A percentile compares a stretch with the other conserved stretches of the same genome.
Conservation (phyloP, 2,329 filamentous ascomycete species). For the Orbilia oligospora region DNA sequence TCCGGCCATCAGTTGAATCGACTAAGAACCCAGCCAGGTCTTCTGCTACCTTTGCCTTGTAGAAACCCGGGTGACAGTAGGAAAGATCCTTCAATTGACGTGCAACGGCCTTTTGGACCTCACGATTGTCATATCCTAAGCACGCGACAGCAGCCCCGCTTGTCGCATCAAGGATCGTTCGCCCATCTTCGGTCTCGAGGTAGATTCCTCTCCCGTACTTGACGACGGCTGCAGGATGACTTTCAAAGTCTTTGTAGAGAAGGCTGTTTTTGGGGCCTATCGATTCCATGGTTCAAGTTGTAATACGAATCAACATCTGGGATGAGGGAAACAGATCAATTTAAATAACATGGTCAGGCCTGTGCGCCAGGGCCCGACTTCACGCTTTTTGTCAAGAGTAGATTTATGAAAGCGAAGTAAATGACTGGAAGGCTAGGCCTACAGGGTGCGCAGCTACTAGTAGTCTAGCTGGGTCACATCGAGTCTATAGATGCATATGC, state of each 20-base stretch:
- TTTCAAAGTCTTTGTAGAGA: conserved; percentile 71
- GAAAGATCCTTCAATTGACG: conserved; percentile 71
- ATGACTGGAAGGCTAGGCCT: no score
- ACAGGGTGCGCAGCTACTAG: no score
- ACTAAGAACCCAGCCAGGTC: conserved; percentile 73
- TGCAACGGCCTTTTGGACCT: conserved; percentile 74
- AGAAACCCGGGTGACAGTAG: conserved; percentile 65
- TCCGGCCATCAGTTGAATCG: neutral
- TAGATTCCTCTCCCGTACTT: conserved; percentile 67
- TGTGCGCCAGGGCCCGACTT: no score
- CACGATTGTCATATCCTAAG: conserved; percentile 76
- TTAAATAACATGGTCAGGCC: no score
- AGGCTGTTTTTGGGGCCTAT: conserved; percentile 65
- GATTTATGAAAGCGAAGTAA: no score
- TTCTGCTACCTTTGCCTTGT: conserved; percentile 70
- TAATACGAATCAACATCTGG: neutral
- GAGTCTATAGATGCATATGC: no score
- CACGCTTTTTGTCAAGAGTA: no score
- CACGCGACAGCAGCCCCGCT: conserved; percentile 80
- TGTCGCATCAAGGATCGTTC: conserved; percentile 77
- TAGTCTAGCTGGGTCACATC: no score
- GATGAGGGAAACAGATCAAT: no score
- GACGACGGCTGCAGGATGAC: conserved; percentile 69
- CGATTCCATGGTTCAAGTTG: neutral
- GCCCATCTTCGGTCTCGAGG: conserved; percentile 1